Conservation (phyloP, 2,329 filamentous ascomycete species). For the Parastagonospora avenae region DNA sequence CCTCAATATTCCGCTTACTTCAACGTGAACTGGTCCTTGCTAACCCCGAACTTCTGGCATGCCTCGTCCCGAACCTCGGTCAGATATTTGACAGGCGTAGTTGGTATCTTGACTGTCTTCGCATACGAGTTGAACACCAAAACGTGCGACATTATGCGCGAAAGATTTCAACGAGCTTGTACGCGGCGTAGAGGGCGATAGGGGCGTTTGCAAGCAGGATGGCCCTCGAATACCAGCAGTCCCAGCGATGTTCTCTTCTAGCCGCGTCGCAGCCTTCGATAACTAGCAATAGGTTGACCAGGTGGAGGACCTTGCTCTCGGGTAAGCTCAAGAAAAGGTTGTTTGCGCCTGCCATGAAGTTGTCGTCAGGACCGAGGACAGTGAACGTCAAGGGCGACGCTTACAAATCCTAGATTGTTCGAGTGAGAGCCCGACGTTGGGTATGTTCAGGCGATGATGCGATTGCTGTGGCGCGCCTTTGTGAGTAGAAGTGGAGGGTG, state of each 20-base stretch:
- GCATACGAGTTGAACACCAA: constrained; percentile 83
- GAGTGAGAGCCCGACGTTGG: not conserved
- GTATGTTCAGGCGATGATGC: not conserved
- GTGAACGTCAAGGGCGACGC: constrained; percentile 19
- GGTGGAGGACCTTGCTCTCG: constrained; percentile 41
- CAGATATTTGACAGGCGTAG: constrained; percentile 78
- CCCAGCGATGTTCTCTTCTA: constrained; percentile 28
- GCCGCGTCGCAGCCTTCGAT: constrained; percentile 34
- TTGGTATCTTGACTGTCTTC: constrained; percentile 80
- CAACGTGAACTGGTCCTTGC: constrained; percentile 75
- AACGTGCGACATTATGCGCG: constrained; percentile 80
- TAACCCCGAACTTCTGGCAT: constrained; percentile 78
- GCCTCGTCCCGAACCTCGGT: constrained; percentile 87
- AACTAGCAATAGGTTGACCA: constrained; percentile 35
- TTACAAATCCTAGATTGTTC: constrained; percentile 15
- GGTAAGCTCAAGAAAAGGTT: constrained; percentile 38
- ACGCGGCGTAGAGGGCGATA: constrained; percentile 28
- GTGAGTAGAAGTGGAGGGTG: not conserved
- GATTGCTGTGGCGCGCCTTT: not conserved
- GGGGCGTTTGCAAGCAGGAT: constrained; percentile 33
- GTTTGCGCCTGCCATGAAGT: constrained; percentile 37
- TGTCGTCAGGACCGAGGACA: constrained; percentile 21
- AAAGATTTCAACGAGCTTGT: constrained; percentile 32
- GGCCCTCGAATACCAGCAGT: constrained; percentile 34
- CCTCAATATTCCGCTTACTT: constrained; percentile 63